Base-by-base conservation (phyloP, 192 early-diverging fungal genomes). In the Allomyces macrogynus region DNA sequence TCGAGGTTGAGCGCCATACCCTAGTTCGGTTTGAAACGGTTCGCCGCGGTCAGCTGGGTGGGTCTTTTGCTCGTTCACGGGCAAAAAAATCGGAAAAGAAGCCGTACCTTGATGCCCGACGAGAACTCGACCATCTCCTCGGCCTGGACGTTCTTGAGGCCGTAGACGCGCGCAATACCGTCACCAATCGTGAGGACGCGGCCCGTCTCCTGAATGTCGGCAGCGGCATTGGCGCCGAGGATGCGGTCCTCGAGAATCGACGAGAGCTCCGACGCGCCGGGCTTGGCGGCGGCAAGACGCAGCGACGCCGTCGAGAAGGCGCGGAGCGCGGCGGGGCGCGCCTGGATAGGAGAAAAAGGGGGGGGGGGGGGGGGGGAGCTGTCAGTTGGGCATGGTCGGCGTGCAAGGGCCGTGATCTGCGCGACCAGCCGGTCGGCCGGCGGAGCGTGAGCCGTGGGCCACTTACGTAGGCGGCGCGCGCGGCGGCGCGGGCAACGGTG, bases 111-210 rank as follows among this genome's bases (percentile, higher is more conserved):
- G 66, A 99, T 77, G 76, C 96, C 96, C 77, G 91, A 93, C 72
- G 93, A 95, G 85, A 99, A 99, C 73, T 99, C 96, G 77, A 99
- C 95, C 93, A 99, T 95, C 84, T 99, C 95, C 79, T 99, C 94
- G 71, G 94, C 90, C 83, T 99, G 91, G 68, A 84, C 81, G 78
- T 97, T 99, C 84, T 90, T 93, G 78, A 97, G 83, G 65, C 93
- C 96, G 68, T 93, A 94, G 66, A 99, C 92, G 86, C 95, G 93
- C 67, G 95, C 95, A 82, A 99, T 97, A 94, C 95, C 95, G 79
- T 99, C 95, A 88, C 95, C 93, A 72, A 99, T 94, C 74, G 95
- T 97, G 72, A 99, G 81, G 65, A 99, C 95, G 74, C 94, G 90
- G 66, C 94, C 96, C 61, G 94, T 98, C 80, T 98, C 93, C 75